Conservation (phyloP, 352 stramenopile species). For the Phytopythium montanum region DNA sequence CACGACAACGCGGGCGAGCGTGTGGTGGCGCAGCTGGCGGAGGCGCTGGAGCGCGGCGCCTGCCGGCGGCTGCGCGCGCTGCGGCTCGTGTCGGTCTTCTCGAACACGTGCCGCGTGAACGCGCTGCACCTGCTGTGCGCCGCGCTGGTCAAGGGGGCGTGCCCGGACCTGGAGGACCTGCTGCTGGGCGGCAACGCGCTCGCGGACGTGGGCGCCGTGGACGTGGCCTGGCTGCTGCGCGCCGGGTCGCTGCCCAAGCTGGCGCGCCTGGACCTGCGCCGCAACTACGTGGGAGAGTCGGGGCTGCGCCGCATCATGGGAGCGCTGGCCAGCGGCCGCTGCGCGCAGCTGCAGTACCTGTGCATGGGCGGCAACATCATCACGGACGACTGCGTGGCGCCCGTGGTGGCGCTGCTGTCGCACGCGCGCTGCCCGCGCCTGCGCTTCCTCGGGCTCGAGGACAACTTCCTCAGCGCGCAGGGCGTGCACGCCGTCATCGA, state of each 20-base stretch:
- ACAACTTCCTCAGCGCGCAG: conserved; percentile 77
- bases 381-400: conserved; percentile 74
- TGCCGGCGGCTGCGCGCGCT: conserved; percentile 51
- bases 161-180: conserved; percentile 57
- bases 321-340: conserved; percentile 41
- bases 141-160: conserved; percentile 63
- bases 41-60: conserved; percentile 59
- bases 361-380: conserved; percentile 87
- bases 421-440: conserved; percentile 65
- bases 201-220: conserved; percentile 67
- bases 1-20: conserved; percentile 70
- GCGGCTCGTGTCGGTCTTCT: conserved; percentile 73
- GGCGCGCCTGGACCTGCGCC: conserved; percentile 62
- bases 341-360: conserved; percentile 70
- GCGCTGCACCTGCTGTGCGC: conserved; percentile 60
- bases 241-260: conserved; percentile 63
- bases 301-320: conserved; percentile 73
- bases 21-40: conserved; percentile 60
- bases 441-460: conserved; percentile 74
- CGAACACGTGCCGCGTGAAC: conserved; percentile 73
- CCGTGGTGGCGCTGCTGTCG: conserved; percentile 58
- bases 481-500: conserved; percentile 78
- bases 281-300: conserved; percentile 81
- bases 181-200: conserved; percentile 74
- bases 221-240: conserved; percentile 69